These are phyloP conservation scores for Clonostachys chloroleuca DNA, from an alignment of 2,329 filamentous ascomycete species.

Conservation along the genomic window DNA sequence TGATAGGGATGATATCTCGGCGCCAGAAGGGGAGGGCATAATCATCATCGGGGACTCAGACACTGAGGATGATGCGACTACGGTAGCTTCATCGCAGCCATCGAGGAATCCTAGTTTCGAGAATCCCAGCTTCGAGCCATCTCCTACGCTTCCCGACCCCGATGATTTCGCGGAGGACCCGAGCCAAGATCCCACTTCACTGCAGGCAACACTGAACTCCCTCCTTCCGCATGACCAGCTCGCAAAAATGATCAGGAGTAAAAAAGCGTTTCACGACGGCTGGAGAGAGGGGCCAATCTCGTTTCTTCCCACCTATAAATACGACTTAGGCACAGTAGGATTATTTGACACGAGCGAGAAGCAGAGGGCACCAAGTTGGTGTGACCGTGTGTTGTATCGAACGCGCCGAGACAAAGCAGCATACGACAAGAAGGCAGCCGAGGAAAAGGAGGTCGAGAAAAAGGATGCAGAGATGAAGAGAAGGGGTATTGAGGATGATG, in stretches of 20 bases:
- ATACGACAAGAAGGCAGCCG: constrained; percentile 58
- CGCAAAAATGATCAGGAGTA: constrained; percentile 63
- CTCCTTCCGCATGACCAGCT: constrained; percentile 89
- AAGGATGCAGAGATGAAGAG: constrained; percentile 84
- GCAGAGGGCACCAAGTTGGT: constrained; percentile 90
- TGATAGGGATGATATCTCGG: constrained; percentile 19
- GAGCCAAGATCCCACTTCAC: constrained; percentile 73
- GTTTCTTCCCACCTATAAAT: constrained; percentile 96
- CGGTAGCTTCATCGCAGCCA: constrained; percentile 19
- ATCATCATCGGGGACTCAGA: constrained; percentile 40
- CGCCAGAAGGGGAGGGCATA: constrained; percentile 39
- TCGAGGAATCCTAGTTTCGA: constrained; percentile 8
- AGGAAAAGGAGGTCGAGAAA: constrained; percentile 63
- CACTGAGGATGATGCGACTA: constrained; percentile 39
- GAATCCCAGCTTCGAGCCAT: constrained; percentile 31
- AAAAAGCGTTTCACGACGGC: constrained; percentile 84
- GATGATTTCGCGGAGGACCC: constrained; percentile 66
- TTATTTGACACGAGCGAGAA: constrained; percentile 96
- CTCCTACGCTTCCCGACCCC: constrained; percentile 48
- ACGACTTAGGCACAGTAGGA: constrained; percentile 89
- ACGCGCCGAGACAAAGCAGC: constrained; percentile 66
- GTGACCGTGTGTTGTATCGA: constrained; percentile 86
- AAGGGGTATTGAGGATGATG: constrained; percentile 71
- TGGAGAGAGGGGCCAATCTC: constrained; percentile 86
- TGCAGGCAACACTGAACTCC: constrained; percentile 85